Base-by-base conservation (phyloP, 495 filamentous ascomycete species). In the Acidomyces sp. region DNA sequence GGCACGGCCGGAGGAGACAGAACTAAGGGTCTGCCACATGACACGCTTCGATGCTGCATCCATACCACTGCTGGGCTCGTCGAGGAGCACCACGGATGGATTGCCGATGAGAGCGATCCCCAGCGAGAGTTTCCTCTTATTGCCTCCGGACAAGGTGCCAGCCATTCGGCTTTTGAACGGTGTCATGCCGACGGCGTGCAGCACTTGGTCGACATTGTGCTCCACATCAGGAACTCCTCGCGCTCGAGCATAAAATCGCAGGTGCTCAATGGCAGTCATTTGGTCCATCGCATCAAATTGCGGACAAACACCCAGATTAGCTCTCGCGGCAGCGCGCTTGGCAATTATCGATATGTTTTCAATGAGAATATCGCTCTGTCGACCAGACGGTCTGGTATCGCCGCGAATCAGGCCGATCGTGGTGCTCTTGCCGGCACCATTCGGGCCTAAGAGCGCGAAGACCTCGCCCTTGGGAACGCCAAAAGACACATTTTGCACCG, bases 401-500 rank as follows among this genome's bases (percentile, higher is more conserved):
- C 84, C 85, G 41, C 85, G 72, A 57, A 93, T 81, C 26, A 92
- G 63, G 13, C 71, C 77, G 58, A 93, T 87, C 5, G 78, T 88
- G 3, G 83, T 90, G 3, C 74, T 79, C 53, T 93, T 93, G 34
- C 85, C 85, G 0, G 85, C 85, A 18, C 43, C 85, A 55, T 93
- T 93, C 16, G 85, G 83, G 4, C 85, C 85, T 4, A 93, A 71
- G 1, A 92, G 70, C 1, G 84, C 83, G 57, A 92, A 92, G 11
- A 87, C 77, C 55, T 90, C 79, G 39, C 78, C 76, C 34, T 71
- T 74, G 24, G 72, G 68, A 20, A 93, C 74, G 31, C 78, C 80
- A 51, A 93, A 93, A 9, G 78, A 79, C 33, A 92, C 67, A 51
- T 93, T 76, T 35, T 88, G 73, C 11, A 93, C 81, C 3, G 85